These are phyloP conservation scores for Diaporthe aspalathi DNA, from an alignment of 2,329 filamentous ascomycete genomes.

Conservation along the genomic window DNA sequence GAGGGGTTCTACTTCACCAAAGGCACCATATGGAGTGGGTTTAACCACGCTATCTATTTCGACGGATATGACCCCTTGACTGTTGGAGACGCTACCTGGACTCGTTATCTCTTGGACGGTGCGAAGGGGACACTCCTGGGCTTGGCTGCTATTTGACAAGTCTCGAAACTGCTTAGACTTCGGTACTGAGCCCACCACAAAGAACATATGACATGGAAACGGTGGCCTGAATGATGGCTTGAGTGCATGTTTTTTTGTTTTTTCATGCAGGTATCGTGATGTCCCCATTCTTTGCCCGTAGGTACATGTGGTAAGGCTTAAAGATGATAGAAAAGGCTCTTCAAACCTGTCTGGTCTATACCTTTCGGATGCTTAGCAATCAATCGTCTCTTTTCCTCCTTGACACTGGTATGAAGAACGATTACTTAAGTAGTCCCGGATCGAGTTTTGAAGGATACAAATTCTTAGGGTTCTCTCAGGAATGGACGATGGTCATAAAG, in stretches of 20 bases:
- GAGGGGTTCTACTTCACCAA: not conserved
- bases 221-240: not conserved
- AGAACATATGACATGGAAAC: not conserved
- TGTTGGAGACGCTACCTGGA: constrained; percentile 7
- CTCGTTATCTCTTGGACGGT: not conserved
- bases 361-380: not conserved
- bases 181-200: not conserved
- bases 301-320: not conserved
- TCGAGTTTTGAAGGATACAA: not conserved
- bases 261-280: not conserved
- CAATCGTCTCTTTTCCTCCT: not conserved
- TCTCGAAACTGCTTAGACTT: not conserved
- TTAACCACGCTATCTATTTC: not conserved
- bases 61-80: not conserved
- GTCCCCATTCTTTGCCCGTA: not conserved
- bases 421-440: not conserved
- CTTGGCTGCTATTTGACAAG: too few species aligned
- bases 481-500: not conserved
- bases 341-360: not conserved
- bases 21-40: not conserved
- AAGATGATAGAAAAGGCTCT: not conserved
- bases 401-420: not conserved
- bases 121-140: not conserved
- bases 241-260: too few species aligned
- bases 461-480: not conserved